Evolutionary conservation across 2,329 filamentous ascomycete genomes (phyloP).

Genomic region (Clonostachys sp.): DNA sequence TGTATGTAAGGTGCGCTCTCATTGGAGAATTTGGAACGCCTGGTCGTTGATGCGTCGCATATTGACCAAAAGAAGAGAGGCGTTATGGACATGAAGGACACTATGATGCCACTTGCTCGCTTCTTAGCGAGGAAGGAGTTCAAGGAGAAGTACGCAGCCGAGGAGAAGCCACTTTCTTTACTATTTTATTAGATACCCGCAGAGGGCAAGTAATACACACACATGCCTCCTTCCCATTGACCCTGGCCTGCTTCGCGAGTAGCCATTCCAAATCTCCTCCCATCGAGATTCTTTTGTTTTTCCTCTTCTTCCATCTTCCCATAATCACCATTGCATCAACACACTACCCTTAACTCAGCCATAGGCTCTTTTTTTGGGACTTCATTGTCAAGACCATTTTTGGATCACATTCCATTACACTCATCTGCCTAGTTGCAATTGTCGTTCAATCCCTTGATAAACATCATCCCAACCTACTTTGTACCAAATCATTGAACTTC

Average conservation of each 20-base stretch:
- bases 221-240: too few relatives aligned
- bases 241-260: too few relatives aligned
- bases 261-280: too few relatives aligned
- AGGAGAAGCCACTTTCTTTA: slow-evolving; percentile 53
- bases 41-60: slow-evolving; percentile 87
- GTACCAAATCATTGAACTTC: too few relatives aligned
- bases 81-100: slow-evolving; percentile 93
- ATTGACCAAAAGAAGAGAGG: slow-evolving; percentile 94
- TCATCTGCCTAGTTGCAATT: slow-evolving; percentile 16
- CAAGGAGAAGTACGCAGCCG: slow-evolving; percentile 61
- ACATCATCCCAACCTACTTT: too few relatives aligned
- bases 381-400: slow-evolving; percentile 12
- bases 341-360: slow-evolving; percentile 7
- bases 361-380: slow-evolving; percentile 1
- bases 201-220: not conserved
- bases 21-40: slow-evolving; percentile 64
- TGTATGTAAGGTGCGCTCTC: slow-evolving; percentile 56
- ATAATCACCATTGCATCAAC: slow-evolving; percentile 7
- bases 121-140: slow-evolving; percentile 70
- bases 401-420: slow-evolving; percentile 17
- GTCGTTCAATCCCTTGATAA: too few relatives aligned
- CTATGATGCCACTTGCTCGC: slow-evolving; percentile 72
- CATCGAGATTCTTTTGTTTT: not conserved
- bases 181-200: slow-evolving; percentile 55
- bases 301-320: not conserved